Base-by-base conservation (phyloP, 306 rosid species). In the Sophora flavescens region DNA sequence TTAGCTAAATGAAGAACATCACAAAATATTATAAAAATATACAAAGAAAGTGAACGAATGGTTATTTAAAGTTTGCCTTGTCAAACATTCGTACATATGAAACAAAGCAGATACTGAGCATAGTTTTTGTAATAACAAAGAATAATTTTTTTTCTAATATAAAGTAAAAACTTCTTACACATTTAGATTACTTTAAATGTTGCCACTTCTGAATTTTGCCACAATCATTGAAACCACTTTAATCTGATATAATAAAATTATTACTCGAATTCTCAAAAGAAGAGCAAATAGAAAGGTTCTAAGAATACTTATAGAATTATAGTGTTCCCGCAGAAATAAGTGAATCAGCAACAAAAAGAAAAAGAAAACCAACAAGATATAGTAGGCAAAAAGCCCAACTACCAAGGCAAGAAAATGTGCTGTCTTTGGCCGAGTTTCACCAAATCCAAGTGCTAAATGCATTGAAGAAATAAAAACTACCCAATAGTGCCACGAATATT, bases 321-420 rank as follows among this genome's bases (percentile, higher is more conserved):
- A 59, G 32, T 5, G 30, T n/a, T 32, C 16, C 35, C 36, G 58
- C n/a, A 8, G 18, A 36, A 36, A 36, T 22, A 63, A 15, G 69
- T 63, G 14, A 28, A 51, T 50, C 9, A 36, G 62, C 30, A 41
- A 57, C 13, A 50, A 18, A 48, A 22, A 41, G 18, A 16, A 41
- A 65, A 65, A 22, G 1, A 22, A 0, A 22, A 22, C 64, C 13
- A 36, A 3, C 4, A 6, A 47, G 73, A 68, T 48, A 68, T 10
- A 52, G 75, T 26, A 51, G 63, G 15, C 61, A 70, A 53, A 54
- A 38, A 11, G 51, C 33, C 44, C 33, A 42, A 41, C 68, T 15
- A 70, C 62, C 17, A 32, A 36, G 28, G 18, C 15, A 44, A 42
- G 30, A 72, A 72, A 57, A 57, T 17, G 56, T 36, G 8, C 4